Evolutionary conservation across 1,139 yeast genomes (phyloP), one percentile per base, ranked within the genome.

Genomic region (Kodamaea ohmeri): DNA sequence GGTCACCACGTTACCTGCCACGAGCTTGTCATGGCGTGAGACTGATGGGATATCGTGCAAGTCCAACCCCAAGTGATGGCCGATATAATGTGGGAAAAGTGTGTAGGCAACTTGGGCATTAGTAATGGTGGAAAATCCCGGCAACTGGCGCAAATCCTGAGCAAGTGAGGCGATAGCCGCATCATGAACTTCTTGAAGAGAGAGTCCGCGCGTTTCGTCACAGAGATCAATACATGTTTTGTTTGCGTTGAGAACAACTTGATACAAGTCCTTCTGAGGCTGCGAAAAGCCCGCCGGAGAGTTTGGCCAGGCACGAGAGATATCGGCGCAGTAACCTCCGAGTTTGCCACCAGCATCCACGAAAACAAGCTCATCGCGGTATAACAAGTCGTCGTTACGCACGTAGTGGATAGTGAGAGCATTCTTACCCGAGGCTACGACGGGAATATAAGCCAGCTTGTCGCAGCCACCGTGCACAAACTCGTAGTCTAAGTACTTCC

Each of bases 221-320:
- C 95, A 86, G 40, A 76, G 59, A 21, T 75, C 78, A 46, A 92
- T 88, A 54, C 96, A 86, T 39, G 75, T 67, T 56, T 83, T 84
- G 52, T 94, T 88, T 14, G 88, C 94, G 45, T 80, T 79, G 39
- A 94, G 65, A 6, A 92, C 96, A 2, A 92, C 95, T 50, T 86
- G 84, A 56, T 94, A 94, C 24, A 94, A 63, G 46, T 92, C 98
- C 34, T 71, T 73, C 60, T 94, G 98, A 1, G 96, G 80, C 3
- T 67, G 77, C 1, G 84, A 62, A 58, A 92, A 94, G 36, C 77
- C 78, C 1, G 78, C 75, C 1, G 74, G 65, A 25, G 76, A 73
- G 37, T 83, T 84, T 8, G 99, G 98, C 97, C 98, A 94, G 0
- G 97, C 84, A 47, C 98, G 72, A 2, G 97, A 89, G 34, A 94